These are phyloP conservation scores for Fusarium verrucosum DNA, from an alignment of 2,329 filamentous ascomycete genomes.

Conservation along the genomic window DNA sequence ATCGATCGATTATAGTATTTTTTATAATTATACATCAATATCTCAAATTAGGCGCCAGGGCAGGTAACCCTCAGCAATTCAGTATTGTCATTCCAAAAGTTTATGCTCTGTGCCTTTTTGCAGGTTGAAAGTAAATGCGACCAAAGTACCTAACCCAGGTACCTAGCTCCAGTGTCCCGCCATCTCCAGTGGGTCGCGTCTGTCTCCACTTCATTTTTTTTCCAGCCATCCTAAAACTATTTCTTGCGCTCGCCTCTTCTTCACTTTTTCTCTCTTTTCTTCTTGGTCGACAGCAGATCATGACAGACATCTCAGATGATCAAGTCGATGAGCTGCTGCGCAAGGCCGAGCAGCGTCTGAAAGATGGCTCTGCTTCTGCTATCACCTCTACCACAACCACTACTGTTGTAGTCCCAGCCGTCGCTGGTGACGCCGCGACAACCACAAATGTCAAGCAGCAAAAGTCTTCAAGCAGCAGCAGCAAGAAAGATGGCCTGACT, in stretches of 20 bases:
- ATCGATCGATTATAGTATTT: no score
- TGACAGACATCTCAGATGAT: constrained; percentile 45
- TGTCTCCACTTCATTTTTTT: constrained; percentile 31
- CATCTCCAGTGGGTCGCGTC: background rate
- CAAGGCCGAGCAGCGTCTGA: constrained; percentile 48
- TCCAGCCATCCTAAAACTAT: constrained; percentile 27
- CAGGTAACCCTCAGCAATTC: no score
- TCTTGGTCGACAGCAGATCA: constrained; percentile 42
- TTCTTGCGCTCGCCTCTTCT: constrained; percentile 33
- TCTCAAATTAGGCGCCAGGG: no score
- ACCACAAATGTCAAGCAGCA: constrained; percentile 28
- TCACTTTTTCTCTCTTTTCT: constrained; percentile 14
- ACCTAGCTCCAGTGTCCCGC: no score
- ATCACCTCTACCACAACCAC: constrained; percentile 15
- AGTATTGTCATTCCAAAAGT: no score
- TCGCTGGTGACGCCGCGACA: constrained; percentile 24
- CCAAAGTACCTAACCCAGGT: no score
- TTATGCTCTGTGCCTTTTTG: no score
- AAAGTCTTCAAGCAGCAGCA: constrained; percentile 31
- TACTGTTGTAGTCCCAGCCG: constrained; percentile 26
- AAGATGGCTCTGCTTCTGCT: constrained; percentile 35
- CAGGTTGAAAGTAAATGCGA: no score
- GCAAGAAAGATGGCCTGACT: constrained; percentile 41
- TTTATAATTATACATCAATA: no score
- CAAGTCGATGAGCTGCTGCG: constrained; percentile 48